A percentile compares a stretch with the other conserved stretches of the same genome.
Conservation (phyloP, 1,284 basidiomycete genomes). For the Malassezia slooffiae region DNA sequence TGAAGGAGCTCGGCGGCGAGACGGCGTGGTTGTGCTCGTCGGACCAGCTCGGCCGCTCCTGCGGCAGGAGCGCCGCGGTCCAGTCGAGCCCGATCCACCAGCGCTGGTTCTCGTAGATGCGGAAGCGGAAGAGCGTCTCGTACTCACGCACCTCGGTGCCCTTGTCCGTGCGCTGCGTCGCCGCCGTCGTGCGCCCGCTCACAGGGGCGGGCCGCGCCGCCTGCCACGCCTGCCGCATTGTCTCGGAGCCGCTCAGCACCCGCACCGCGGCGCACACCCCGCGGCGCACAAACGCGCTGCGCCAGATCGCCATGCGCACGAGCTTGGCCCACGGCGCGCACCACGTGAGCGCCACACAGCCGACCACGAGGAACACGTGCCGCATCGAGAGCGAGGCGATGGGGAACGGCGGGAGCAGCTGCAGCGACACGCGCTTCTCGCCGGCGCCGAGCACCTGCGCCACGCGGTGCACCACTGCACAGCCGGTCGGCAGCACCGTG, state of each 20-base stretch:
- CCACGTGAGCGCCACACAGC: conserved; percentile 39
- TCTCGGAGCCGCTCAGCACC: conserved; percentile 21
- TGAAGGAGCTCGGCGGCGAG: conserved; percentile 53
- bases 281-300: conserved; percentile 34
- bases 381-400: conserved; percentile 34
- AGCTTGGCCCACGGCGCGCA: conserved; percentile 42
- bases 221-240: conserved; percentile 16
- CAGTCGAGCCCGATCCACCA: conserved; percentile 69
- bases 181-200: background rate
- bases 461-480: background rate
- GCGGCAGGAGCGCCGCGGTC: conserved; percentile 80
- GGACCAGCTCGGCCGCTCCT: conserved; percentile 76
- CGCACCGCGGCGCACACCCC: conserved; percentile 19
- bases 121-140: conserved; percentile 36
- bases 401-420: conserved; percentile 38
- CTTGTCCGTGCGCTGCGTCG: no score
- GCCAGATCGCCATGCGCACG: conserved; percentile 38
- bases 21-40: conserved; percentile 47
- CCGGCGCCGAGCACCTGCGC: background rate
- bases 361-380: conserved; percentile 31
- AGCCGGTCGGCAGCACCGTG: conserved; percentile 12
- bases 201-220: conserved; percentile 4
- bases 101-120: conserved; percentile 78
- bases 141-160: conserved; percentile 8
- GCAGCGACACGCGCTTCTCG: background rate